Base-by-base conservation (phyloP, 371 early-diverging fungal species). In the Mycotypha africana region DNA sequence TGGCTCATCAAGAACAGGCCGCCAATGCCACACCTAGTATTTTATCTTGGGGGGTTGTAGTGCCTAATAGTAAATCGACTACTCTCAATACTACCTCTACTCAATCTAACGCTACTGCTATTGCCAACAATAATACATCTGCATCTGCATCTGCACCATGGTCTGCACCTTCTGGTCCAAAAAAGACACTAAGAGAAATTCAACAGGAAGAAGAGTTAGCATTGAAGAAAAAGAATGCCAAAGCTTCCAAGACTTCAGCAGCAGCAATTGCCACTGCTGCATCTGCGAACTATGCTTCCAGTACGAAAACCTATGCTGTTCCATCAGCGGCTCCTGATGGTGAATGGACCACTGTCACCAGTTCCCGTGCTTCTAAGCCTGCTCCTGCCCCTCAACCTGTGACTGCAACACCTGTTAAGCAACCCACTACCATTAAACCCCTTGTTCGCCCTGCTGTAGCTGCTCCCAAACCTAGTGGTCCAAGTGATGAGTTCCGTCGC, bases 161-260 rank as follows among this genome's bases (percentile, higher is more conserved):
- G 58, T 35, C 49, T 17, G 51, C 58, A 19, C 51, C 57, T 17
- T 39, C 58, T 43, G 61, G 81, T 10, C 74, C 85, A 3, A 86
- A 86, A 51, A 86, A 86, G 64, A 84, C 85, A 1, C 54, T 89
- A 20, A 65, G 81, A 45, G 86, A 89, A 60, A 89, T 89, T 41
- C 88, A 88, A 57, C 70, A 79, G 46, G 89, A 89, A 49, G 88
- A 88, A 42, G 87, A 86, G 45, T 82, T 76, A 7, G 69, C 62
- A 8, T 60, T 63, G 59, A 73, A 66, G 51, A 70, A 69, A 42
- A 65, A 59, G 33, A 58, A 52, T n/a, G 61, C 67, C 9, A 65
- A 67, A 44, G 67, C 66, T 41, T 62, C 62, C 19, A 56, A 56
- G 37, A 49, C 38, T 42, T 58, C 41, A 11, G 40, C 53, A 4